phyloP scores from a whole-genome alignment of 495 filamentous ascomycete genomes.

The Bacidia rubella region DNA sequence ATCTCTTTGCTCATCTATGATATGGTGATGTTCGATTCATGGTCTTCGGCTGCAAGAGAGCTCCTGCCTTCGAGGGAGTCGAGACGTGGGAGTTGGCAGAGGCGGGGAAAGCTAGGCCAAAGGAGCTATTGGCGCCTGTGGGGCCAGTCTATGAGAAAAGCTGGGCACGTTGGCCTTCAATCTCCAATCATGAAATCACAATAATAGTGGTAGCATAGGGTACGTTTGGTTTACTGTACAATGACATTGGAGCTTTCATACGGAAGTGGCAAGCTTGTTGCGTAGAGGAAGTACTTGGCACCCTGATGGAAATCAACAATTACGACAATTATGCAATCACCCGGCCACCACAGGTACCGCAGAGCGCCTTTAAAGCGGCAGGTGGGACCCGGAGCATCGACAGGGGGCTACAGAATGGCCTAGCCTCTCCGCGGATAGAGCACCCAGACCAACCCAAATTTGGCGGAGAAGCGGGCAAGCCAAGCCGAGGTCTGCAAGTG shows the following conservation, averaged over 20 bases:
- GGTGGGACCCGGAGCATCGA: not conserved
- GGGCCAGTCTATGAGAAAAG: not conserved
- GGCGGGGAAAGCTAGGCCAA: not conserved
- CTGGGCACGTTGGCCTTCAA: not conserved
- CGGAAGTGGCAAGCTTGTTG: too few species aligned
- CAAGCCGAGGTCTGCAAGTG: too few species aligned
- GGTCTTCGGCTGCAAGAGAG: not conserved
- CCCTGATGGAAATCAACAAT: not conserved
- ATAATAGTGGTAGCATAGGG: too few species aligned
- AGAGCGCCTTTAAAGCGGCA: not conserved
- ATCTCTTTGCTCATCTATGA: conserved; percentile 21
- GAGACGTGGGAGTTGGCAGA: not conserved
- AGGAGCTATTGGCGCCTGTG: conserved; percentile 1
- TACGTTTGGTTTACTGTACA: too few species aligned
- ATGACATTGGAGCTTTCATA: too few species aligned
- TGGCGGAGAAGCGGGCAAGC: too few species aligned
- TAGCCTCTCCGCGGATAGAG: too few species aligned
- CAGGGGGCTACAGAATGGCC: not conserved
- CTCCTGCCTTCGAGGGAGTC: not conserved
- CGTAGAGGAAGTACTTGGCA: too few species aligned
- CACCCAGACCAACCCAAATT: too few species aligned
- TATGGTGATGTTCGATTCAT: not conserved
- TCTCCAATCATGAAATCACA: not conserved
- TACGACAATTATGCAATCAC: not conserved
- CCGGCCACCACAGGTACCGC: not conserved